Evolutionary conservation across 2,329 filamentous ascomycete species (phyloP).

Genomic region (Cordyceps cicadae): DNA sequence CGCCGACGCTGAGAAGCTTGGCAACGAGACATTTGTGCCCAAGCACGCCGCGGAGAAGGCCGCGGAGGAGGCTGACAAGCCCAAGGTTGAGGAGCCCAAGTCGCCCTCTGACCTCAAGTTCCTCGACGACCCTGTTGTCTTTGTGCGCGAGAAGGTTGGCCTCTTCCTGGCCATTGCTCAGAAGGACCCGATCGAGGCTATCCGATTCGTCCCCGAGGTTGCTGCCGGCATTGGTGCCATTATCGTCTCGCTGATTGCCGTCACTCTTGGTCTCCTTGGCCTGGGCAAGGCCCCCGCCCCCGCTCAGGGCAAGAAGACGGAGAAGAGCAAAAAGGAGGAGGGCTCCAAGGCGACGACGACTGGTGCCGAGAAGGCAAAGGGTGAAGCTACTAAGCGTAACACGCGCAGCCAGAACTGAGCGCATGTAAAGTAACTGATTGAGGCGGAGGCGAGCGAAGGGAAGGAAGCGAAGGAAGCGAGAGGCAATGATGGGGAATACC

Average conservation of each 20-base stretch:
- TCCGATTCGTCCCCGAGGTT: slow-evolving; percentile 87
- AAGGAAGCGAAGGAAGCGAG: not conserved
- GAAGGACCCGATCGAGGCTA: slow-evolving; percentile 72
- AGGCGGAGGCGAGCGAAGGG: not conserved
- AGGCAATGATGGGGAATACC: slow-evolving; percentile 2
- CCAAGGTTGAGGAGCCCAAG: slow-evolving; percentile 59
- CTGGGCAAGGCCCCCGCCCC: slow-evolving; percentile 56
- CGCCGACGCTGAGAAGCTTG: slow-evolving; percentile 83
- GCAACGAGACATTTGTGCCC: slow-evolving; percentile 79
- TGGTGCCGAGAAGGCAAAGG: slow-evolving; percentile 67
- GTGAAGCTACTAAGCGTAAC: slow-evolving; percentile 56
- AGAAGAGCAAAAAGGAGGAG: slow-evolving; percentile 66
- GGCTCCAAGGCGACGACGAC: slow-evolving; percentile 48
- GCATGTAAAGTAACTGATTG: not conserved
- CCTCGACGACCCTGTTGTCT: slow-evolving; percentile 80
- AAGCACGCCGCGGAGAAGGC: slow-evolving; percentile 80
- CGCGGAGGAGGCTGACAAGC: slow-evolving; percentile 69
- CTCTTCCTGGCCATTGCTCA: slow-evolving; percentile 80
- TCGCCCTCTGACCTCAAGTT: slow-evolving; percentile 75
- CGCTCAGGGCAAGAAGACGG: slow-evolving; percentile 59
- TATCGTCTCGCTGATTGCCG: slow-evolving; percentile 58
- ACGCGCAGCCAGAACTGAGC: slow-evolving; percentile 48
- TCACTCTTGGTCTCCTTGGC: slow-evolving; percentile 60
- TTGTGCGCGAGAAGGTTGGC: slow-evolving; percentile 85
- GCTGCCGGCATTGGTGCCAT: slow-evolving; percentile 70